Base-by-base conservation (phyloP, 2,329 filamentous ascomycete species). In the Grosmannia clavigera region DNA sequence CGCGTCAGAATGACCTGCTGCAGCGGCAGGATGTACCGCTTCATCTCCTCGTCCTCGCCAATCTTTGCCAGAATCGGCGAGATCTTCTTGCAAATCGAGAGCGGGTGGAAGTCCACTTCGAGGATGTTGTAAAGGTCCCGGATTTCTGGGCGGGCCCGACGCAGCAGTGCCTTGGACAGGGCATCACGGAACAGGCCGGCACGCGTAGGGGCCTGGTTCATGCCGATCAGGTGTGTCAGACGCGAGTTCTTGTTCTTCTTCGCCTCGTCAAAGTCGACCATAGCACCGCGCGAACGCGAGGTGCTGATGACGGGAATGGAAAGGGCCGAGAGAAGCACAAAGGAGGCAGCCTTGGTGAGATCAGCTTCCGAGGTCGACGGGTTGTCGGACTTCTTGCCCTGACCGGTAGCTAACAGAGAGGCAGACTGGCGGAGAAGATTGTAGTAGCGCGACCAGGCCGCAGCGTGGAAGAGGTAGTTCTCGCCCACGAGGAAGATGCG, bases 291-390 rank as follows among this genome's bases (percentile, higher is more conserved):
- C 59, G 94, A 99, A 69, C 94, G 86, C 33, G 92, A 92, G 54
- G 94, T 97, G 84, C 94, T 99, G 75, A 99, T 99, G 76, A 99
- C 94, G 14, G 94, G 94, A 65, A 99, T 99, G n/a, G 94, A 88
- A 59, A 99, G 84, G 57, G 94, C 92, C 25, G 94, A 96, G 58
- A 99, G 79, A 55, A 99, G 82, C 61, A 99, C 95, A 68, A 96
- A 97, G 0, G 94, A 97, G 22, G 94, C 92, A 62, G 91, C 90
- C 76, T 92, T 92, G 74, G 92, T 90, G 68, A 97, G 86, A 69
- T 97, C 92, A 35, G 88, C 85, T 69, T 97, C 94, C 53, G 86
- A 86, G 60, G 92, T 87, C 51, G 89, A 85, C 53, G 94, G 94
- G 76, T 95, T 96, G 71, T 99, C 94, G 68, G 91, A 84, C 83